Evolutionary conservation across 192 early-diverging fungal species (phyloP), one percentile per base, ranked within the genome.

Genomic region (Coemansia sp.): DNA sequence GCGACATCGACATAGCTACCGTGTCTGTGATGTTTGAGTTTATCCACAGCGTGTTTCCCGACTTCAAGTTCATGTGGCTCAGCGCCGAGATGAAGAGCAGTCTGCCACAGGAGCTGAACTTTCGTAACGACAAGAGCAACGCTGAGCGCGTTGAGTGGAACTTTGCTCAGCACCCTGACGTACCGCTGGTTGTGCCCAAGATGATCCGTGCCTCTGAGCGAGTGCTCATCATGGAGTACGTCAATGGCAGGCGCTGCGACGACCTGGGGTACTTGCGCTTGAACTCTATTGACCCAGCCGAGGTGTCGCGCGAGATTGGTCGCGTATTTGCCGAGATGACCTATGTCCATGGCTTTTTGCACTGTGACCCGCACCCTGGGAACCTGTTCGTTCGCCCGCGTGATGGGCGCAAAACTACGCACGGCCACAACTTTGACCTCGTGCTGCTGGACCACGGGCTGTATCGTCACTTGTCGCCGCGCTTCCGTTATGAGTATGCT

Each of bases 351-450:
- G 92, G 92, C 6, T 91, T 87, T 61, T 86, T 92, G 11, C 95
- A 97, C 76, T 95, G 93, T 69, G 95, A 97, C 73, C 94, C 94
- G 31, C 95, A 98, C 73, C 93, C 95, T 9, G 95, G 95, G 9
- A 97, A 97, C 73, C 64, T 94, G 26, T 76, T 92, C 66, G 88
- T 94, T 8, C 85, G 89, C 9, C 86, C 89, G 36, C 70, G 71
- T 14, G n/a, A 67, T 14, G 42, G 36, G 16, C 42, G 24, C 23
- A 67, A 57, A 72, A 76, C 82, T 45, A 62, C 77, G 1, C 89
- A 78, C 9, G 85, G 79, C 42, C 79, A 80, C 60, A 95, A 96
- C 71, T 97, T 97, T 82, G 90, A 95, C 45, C 80, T 97, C 18
- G 89, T 96, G 13, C 78, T 97, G 28, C 73, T 92, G 62, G 90